These are phyloP conservation scores for Casuarina equisetifolia DNA, from an alignment of 306 rosid species.

Conservation along the genomic window DNA sequence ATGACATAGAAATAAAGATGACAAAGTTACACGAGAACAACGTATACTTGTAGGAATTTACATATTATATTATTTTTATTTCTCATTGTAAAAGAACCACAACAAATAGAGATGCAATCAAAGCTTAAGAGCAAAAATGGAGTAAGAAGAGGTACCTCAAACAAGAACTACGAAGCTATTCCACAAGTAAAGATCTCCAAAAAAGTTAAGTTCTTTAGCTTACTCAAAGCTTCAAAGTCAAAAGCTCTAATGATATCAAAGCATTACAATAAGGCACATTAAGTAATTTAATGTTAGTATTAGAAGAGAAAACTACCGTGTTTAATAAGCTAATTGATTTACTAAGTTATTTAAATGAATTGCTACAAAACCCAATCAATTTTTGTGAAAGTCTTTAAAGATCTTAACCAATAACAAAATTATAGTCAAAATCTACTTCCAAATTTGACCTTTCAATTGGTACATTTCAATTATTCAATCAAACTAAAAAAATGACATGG, in stretches of 20 bases:
- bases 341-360: constrained; percentile 45
- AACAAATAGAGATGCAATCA: too few relatives aligned
- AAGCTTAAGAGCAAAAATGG: too few relatives aligned
- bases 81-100: too few relatives aligned
- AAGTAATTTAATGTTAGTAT: background rate
- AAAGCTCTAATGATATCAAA: too few relatives aligned
- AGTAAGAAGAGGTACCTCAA: background rate
- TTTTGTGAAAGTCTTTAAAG: background rate
- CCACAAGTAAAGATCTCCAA: background rate
- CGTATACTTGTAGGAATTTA: too few relatives aligned
- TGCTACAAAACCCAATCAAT: constrained; percentile 2
- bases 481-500: background rate
- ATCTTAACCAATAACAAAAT: background rate
- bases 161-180: constrained; percentile 6
- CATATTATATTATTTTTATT: too few relatives aligned
- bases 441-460: constrained; percentile 26
- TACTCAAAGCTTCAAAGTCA: background rate
- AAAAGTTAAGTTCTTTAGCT: constrained; percentile 4
- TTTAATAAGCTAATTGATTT: constrained; percentile 12
- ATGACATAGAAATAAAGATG: too few relatives aligned
- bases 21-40: too few relatives aligned
- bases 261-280: too few relatives aligned
- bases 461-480: constrained; percentile 4
- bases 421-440: constrained; percentile 4
- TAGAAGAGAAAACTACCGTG: constrained; percentile 38